These are phyloP conservation scores for Cryptosporidium ryanae DNA, from an alignment of 169 alveolate species.

Conservation along the genomic window DNA sequence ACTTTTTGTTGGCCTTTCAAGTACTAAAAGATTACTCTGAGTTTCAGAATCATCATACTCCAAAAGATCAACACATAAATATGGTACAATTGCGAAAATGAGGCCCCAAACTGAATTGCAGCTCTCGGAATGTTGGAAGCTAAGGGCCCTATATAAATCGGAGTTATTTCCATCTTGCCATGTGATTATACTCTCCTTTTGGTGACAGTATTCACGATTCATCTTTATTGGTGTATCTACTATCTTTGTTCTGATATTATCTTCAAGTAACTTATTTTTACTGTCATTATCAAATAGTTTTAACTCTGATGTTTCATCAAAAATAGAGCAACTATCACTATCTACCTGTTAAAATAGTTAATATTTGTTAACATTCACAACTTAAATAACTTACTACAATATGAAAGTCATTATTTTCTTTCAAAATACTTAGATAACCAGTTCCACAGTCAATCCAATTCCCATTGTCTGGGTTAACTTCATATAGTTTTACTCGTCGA, in stretches of 20 bases:
- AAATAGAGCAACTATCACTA: conserved; percentile 21
- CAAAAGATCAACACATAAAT: conserved; percentile 58
- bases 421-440: conserved; percentile 35
- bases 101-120: conserved; percentile 75
- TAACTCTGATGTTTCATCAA: neutral
- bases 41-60: conserved; percentile 29
- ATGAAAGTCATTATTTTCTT: conserved; percentile 22
- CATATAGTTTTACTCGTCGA: conserved; percentile 81
- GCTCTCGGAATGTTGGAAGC: conserved; percentile 78
- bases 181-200: conserved; percentile 76
- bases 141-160: conserved; percentile 76
- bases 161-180: conserved; percentile 78
- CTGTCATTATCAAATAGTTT: neutral
- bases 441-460: conserved; percentile 75
- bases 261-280: conserved; percentile 24
- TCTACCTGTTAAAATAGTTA: conserved; percentile 10
- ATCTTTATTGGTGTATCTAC: conserved; percentile 46
- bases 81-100: conserved; percentile 45
- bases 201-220: conserved; percentile 68
- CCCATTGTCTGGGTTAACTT: conserved; percentile 75
- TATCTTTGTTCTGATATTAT: conserved; percentile 1
- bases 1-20: conserved; percentile 15
- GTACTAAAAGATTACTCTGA: neutral
- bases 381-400: conserved; percentile 42
- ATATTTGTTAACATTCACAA: no score